These are phyloP conservation scores for Metroxylon sagu DNA, from an alignment of 176 grass and related monocot genomes.

Conservation along the genomic window DNA sequence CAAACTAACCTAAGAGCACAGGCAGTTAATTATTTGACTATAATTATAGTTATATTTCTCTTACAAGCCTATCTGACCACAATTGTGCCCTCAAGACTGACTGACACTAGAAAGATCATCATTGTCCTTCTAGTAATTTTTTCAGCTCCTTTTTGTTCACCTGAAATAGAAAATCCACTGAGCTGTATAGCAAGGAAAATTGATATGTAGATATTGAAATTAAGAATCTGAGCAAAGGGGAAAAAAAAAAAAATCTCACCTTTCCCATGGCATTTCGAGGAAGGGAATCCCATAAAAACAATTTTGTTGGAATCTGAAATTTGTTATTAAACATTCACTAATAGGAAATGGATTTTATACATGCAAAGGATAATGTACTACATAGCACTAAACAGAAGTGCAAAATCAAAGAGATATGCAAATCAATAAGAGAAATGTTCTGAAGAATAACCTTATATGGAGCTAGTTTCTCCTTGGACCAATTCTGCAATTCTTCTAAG, in stretches of 20 bases:
- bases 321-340: too few relatives aligned
- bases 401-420: constrained; percentile 3
- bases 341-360: too few relatives aligned
- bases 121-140: constrained; percentile 49
- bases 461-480: constrained; percentile 90
- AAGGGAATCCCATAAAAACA: constrained; percentile 80
- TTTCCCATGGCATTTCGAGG: constrained; percentile 99
- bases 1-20: too few relatives aligned
- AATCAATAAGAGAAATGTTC: constrained; percentile 12
- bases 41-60: too few relatives aligned
- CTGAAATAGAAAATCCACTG: constrained; percentile 35
- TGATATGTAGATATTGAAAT: not conserved
- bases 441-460: constrained; percentile 77
- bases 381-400: constrained; percentile 11
- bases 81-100: too few relatives aligned
- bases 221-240: not conserved
- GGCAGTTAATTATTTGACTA: too few relatives aligned
- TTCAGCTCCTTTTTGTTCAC: constrained; percentile 92
- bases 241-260: constrained; percentile 29
- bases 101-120: not conserved
- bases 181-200: constrained; percentile 1
- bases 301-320: constrained; percentile 70
- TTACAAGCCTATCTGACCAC: too few relatives aligned
- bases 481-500: constrained; percentile 60
- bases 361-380: too few relatives aligned